Evolutionary conservation across 257 asterid species (phyloP), one percentile per base, ranked within the genome.

Genomic region (Solanum medicagineum): DNA sequence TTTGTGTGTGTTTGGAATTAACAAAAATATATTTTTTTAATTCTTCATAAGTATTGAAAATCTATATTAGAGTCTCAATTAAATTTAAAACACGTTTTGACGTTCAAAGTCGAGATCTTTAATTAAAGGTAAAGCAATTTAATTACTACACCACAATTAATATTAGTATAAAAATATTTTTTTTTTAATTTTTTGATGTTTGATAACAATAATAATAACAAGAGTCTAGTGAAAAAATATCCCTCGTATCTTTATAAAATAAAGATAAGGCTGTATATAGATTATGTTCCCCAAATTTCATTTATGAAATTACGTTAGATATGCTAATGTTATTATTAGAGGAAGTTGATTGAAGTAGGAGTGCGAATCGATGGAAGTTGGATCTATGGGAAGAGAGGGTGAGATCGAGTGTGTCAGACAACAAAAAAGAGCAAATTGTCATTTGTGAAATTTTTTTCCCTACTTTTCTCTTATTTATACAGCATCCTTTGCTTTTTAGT

Each of bases 231-330:
- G 10, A 65, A 65, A 65, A 29, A 65, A 65, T 63, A 65, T 13
- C 42, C 2, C 26, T 1, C 26, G 42, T 65, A 63, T 0, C 10
- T 62, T 62, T 13, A 24, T 6, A 24, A 51, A 11, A 5, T 24
- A 24, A 24, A 53, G 7, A 3, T 53, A 53, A 13, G 36, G 9
- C 2, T 22, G 4, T 10, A 6, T 12, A 62, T 36, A 24, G 40
- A 2, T 12, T 16, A 5, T 22, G 9, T 0, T 22, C 9, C 0
- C 2, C 69, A 0, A 0, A 22, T 0, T 0, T 10, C 17, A 22
- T 16, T 10, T 10, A 7, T 62, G 2, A 5, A 11, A 63, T 65
- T 26, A 13, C 11, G 14, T 2, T 26, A 9, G 0, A 65, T 65
- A 65, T 65, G 20, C 13, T 63, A 4, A 6, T 63, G 73, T 13